Evolutionary conservation across 768 basidiomycete species (phyloP), one percentile per base, ranked within the genome.

Genomic region (Kondoa subrosea): DNA sequence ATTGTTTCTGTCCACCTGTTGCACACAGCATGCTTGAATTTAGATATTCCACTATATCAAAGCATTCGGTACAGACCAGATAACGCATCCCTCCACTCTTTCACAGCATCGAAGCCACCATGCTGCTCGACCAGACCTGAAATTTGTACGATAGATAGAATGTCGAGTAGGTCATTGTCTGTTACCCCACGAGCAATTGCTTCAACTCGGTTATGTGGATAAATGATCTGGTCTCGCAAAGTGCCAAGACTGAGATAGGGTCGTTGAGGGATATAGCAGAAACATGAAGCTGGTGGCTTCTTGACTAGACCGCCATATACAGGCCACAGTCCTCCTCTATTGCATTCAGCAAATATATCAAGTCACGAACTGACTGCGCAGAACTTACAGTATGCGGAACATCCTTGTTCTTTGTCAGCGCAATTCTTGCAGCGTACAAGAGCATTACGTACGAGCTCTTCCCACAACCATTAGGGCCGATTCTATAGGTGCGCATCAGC

Each of bases 311-410:
- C 93, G 8, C 80, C 83, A 70, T 84, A 83, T 29, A 91, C 86
- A 0, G 91, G 91, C 91, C 91, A 95, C n/a, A 96, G 82, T 26
- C 91, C 92, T 27, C 91, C 92, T 1, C n/a, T n/a, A n/a, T n/a
- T n/a, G n/a, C n/a, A n/a, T n/a, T n/a, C n/a, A n/a, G n/a, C n/a
- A n/a, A n/a, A n/a, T n/a, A n/a, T n/a, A n/a, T n/a, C n/a, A n/a
- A n/a, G n/a, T n/a, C n/a, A n/a, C n/a, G n/a, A n/a, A n/a, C n/a
- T n/a, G n/a, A n/a, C n/a, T n/a, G n/a, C n/a, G n/a, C n/a, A n/a
- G n/a, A n/a, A n/a, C n/a, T n/a, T n/a, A n/a, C n/a, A 96, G 79
- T 60, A 96, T 92, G n/a, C 93, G 85, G 81, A 97, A 96, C 33
- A 97, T 80, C 3, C 91, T 93, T 25, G 89, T 89, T 71, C 88